Evolutionary conservation across 192 early-diverging fungal species (phyloP).

Genomic region (Coemansia nantahalensis): DNA sequence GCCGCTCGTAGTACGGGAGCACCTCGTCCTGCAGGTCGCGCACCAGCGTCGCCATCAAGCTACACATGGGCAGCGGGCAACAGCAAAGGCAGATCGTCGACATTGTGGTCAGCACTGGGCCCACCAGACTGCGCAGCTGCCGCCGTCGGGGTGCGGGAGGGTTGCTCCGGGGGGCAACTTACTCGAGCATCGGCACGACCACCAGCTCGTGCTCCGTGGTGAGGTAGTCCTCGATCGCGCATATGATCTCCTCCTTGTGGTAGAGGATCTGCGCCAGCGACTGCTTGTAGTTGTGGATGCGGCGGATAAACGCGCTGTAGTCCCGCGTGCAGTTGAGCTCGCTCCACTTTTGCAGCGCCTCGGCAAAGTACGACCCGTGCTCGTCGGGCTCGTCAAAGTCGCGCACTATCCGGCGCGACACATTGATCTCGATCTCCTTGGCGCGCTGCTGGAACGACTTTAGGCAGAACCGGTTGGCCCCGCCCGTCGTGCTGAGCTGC

Average conservation of each 20-base stretch:
- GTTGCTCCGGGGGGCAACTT: too few species aligned
- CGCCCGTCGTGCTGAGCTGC: constrained; percentile 47
- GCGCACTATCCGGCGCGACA: constrained; percentile 60
- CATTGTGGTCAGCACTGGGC: too few species aligned
- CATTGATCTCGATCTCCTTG: constrained; percentile 81
- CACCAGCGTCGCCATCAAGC: constrained; percentile 76
- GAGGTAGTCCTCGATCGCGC: constrained; percentile 64
- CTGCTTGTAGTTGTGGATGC: constrained; percentile 62
- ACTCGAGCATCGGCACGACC: constrained; percentile 84
- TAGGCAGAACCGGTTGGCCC: constrained; percentile 42
- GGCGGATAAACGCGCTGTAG: constrained; percentile 69
- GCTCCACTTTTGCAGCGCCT: constrained; percentile 75
- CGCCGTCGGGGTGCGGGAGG: too few species aligned
- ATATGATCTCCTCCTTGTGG: constrained; percentile 79
- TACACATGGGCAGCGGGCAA: constrained; percentile 3
- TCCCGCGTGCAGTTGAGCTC: constrained; percentile 89
- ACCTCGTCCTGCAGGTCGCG: constrained; percentile 93
- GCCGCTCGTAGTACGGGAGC: constrained; percentile 66
- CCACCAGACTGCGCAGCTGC: too few species aligned
- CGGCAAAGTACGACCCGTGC: constrained; percentile 79
- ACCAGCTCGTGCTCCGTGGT: constrained; percentile 61
- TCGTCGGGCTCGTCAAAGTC: constrained; percentile 60
- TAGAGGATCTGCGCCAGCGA: constrained; percentile 87
- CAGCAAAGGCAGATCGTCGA: neutral
- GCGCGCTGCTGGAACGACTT: constrained; percentile 57